phyloP scores from a whole-genome alignment of 331 rosid species.

The Quercus phellos region DNA sequence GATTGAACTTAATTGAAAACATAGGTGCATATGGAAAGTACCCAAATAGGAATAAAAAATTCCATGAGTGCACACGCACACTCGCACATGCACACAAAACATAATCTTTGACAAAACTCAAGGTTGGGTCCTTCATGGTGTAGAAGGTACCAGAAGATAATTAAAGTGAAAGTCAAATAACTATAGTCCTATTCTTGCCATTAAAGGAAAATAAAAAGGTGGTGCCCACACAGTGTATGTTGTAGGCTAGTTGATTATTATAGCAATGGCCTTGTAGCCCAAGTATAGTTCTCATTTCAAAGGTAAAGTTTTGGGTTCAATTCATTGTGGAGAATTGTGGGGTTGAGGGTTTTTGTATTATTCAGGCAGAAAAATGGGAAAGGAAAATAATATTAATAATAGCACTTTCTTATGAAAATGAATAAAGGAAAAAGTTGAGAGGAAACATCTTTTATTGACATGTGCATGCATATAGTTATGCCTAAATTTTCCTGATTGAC shows the following conservation, averaged over 20 bases:
- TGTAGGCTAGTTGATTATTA: no score
- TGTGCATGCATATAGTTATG: no score
- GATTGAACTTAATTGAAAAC: not conserved
- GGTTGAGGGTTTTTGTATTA: not conserved
- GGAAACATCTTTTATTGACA: no score
- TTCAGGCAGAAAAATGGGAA: no score
- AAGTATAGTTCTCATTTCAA: not conserved
- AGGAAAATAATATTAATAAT: no score
- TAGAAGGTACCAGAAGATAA: not conserved
- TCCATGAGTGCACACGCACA: not conserved
- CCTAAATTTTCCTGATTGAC: not conserved
- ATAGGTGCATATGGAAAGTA: not conserved
- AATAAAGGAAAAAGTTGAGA: no score
- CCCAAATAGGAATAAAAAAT: not conserved
- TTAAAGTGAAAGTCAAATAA: no score
- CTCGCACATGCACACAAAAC: not conserved
- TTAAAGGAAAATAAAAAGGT: no score
- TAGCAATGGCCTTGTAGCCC: no score
- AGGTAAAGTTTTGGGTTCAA: not conserved
- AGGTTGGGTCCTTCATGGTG: not conserved
- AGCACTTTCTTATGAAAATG: no score
- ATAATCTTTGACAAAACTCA: not conserved
- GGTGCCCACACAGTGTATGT: no score
- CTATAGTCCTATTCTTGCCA: no score
- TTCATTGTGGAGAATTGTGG: not conserved